phyloP scores from a whole-genome alignment of 2,329 filamentous ascomycete species.

The Sclerotiophoma versabilis region DNA sequence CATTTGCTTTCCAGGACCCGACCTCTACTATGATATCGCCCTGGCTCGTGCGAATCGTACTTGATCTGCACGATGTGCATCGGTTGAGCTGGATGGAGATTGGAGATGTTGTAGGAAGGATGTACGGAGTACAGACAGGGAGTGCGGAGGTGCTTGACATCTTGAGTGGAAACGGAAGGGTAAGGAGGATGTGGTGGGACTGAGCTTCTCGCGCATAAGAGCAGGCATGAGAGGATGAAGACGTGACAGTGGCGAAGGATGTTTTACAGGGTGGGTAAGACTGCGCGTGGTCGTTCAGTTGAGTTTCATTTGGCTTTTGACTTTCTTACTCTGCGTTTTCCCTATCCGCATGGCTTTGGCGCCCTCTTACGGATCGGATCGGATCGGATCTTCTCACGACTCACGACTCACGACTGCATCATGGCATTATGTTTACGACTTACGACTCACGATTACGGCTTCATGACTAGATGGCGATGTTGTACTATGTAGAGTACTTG shows the following conservation, averaged over 20 bases:
- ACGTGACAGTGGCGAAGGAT: neutral
- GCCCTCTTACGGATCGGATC: neutral
- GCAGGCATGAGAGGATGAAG: neutral
- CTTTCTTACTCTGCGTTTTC: neutral
- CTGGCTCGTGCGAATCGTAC: constrained; percentile 47
- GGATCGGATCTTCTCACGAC: constrained; percentile 1
- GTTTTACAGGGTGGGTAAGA: neutral
- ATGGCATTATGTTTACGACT: constrained; percentile 20
- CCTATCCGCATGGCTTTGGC: constrained; percentile 2
- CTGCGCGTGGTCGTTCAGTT: neutral
- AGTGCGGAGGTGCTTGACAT: constrained; percentile 47
- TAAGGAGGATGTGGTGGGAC: constrained; percentile 47
- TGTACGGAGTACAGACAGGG: constrained; percentile 44
- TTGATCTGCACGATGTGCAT: constrained; percentile 46
- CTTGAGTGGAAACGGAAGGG: constrained; percentile 45
- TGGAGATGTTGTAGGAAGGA: constrained; percentile 41
- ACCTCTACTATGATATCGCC: constrained; percentile 41
- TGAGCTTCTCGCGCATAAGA: constrained; percentile 14
- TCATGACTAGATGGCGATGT: constrained; percentile 15
- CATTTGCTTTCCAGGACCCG: constrained; percentile 41
- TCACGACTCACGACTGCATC: neutral
- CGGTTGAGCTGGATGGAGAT: constrained; percentile 49
- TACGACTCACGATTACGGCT: constrained; percentile 23
- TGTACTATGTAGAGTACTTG: constrained; percentile 25
- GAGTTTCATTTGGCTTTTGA: neutral